Evolutionary conservation across 768 basidiomycete species (phyloP), one percentile per base, ranked within the genome.

Genomic region (Boletus patriciae): DNA sequence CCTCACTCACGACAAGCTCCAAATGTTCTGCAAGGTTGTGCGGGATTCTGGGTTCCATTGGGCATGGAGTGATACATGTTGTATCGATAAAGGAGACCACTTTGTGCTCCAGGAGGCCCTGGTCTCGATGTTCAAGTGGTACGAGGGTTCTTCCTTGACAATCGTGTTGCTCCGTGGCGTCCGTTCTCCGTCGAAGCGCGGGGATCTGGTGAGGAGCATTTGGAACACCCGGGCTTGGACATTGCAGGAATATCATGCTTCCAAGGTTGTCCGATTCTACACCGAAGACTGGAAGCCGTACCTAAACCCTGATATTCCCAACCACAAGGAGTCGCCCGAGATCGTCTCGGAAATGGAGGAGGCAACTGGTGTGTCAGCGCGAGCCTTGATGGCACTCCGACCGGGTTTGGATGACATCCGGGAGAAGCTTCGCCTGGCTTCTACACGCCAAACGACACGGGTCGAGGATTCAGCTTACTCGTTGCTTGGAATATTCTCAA

Each of bases 381-480:
- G 38, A 10, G 38, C 38, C 7, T 38, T 38, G 38, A 38, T n/a
- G 38, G 38, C 18, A n/a, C n/a, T 38, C 38, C 16, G 18, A n/a
- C 38, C 38, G 38, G 38, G 38, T n/a, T 13, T 38, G 38, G 15
- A 38, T n/a, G 38, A 38, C 4, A n/a, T 38, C 18, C 38, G 38
- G 7, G 38, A 38, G n/a, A 38, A 38, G 38, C 38, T 38, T 8
- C 38, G 23, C 18, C 25, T 50, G 0, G 48, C 57, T 16, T 58
- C 60, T 3, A 21, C 16, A 29, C 60, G 57, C 0, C 7, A 55
- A 8, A 58, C 57, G 19, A 59, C 57, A 5, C 33, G 38, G 38
- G 38, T 38, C 18, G 38, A n/a, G 8, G 38, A 38, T n/a, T 1
- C 16, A 10, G 38, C 38, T 10, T 38, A 38, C n/a, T 38, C 38